These are phyloP conservation scores for Cymbomonas tetramitiformis DNA, from an alignment of 139 green algal genomes.

Conservation along the genomic window DNA sequence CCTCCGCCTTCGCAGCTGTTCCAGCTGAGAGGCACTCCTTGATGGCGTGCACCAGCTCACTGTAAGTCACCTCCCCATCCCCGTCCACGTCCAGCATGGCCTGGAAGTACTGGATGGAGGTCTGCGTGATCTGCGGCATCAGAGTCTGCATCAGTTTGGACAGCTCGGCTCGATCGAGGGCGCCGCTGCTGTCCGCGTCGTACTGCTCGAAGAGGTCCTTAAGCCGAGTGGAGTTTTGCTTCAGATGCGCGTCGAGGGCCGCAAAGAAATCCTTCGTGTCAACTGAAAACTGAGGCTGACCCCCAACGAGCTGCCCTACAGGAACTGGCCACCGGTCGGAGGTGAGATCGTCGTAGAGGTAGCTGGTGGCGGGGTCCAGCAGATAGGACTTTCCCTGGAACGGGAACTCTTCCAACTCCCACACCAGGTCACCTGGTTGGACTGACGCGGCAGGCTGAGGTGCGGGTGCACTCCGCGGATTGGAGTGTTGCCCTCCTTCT, in stretches of 20 bases:
- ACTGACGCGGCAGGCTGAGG: no score
- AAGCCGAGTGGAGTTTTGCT: conserved; percentile 17
- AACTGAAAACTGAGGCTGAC: neutral
- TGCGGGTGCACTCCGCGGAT: no score
- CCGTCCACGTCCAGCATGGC: conserved; percentile 30
- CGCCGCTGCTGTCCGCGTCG: conserved; percentile 17
- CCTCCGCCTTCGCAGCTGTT: neutral
- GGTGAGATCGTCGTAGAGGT: neutral
- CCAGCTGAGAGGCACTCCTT: neutral
- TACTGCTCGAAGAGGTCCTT: conserved; percentile 19
- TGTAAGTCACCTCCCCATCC: conserved; percentile 19
- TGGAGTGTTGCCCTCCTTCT: no score
- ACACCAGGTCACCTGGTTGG: no score
- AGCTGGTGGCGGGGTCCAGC: neutral
- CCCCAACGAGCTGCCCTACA: neutral
- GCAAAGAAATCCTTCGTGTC: conserved; percentile 25
- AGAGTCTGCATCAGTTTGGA: conserved; percentile 18
- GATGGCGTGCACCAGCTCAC: conserved; percentile 26
- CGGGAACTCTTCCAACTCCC: no score
- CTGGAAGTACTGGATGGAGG: conserved; percentile 24
- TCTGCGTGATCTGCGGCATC: conserved; percentile 21
- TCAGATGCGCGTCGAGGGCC: conserved; percentile 27
- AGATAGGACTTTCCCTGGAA: neutral
- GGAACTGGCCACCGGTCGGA: neutral
- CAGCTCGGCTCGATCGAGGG: conserved; percentile 22